Percentiles rank a stretch among this genome's conserved stretches.
Evolutionary conservation across 768 basidiomycete species (phyloP).

Genomic region (Mycena capillaripes): DNA sequence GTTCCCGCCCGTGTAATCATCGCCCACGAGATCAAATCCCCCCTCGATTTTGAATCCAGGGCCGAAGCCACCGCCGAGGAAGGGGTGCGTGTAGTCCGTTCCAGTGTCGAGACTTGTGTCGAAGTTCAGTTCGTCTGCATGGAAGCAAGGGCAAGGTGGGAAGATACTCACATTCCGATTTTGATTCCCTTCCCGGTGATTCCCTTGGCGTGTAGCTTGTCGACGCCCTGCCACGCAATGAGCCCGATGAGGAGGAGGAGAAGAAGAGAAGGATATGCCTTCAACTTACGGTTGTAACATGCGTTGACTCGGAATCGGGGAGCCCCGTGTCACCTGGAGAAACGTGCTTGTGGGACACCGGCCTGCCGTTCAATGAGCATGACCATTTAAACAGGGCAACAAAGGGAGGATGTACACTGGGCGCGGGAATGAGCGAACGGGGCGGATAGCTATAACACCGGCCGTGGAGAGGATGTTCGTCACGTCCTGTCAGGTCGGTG

Average conservation of each 20-base stretch:
- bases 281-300: background rate
- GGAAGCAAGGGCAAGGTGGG: slow-evolving; percentile 26
- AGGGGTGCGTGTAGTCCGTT: slow-evolving; percentile 69
- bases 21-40: slow-evolving; percentile 72
- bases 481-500: slow-evolving; percentile 56
- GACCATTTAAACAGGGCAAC: slow-evolving; percentile 2
- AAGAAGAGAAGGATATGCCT: background rate
- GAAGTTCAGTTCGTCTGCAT: background rate
- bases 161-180: slow-evolving; percentile 68
- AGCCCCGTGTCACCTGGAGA: slow-evolving; percentile 51
- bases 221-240: slow-evolving; percentile 61
- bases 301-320: background rate
- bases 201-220: slow-evolving; percentile 75
- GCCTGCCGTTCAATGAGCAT: slow-evolving; percentile 47
- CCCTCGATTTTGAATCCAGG: slow-evolving; percentile 63
- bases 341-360: slow-evolving; percentile 55
- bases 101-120: slow-evolving; percentile 43
- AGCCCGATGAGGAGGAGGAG: background rate
- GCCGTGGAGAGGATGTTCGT: slow-evolving; percentile 56
- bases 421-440: slow-evolving; percentile 58
- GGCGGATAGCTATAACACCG: slow-evolving; percentile 71
- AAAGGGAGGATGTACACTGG: slow-evolving; percentile 52
- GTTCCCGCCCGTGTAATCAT: slow-evolving; percentile 65
- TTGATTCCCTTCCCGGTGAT: slow-evolving; percentile 76
- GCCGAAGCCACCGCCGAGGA: slow-evolving; percentile 69